These are phyloP conservation scores for Kwoniella sp. DNA, from an alignment of 768 basidiomycete genomes.

Conservation along the genomic window DNA sequence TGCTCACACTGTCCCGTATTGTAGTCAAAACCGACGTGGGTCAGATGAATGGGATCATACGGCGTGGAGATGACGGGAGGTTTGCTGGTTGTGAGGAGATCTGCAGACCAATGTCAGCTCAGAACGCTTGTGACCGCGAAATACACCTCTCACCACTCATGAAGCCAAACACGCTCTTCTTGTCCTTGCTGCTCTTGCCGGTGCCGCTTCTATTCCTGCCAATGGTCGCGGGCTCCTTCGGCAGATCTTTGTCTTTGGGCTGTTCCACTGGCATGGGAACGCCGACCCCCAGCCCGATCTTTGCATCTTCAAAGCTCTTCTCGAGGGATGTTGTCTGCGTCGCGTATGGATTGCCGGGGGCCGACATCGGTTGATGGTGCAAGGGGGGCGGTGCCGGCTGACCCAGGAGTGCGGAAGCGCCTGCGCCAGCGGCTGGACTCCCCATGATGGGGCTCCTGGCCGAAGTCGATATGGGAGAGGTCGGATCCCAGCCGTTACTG, in stretches of 20 bases:
- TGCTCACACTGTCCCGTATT: conserved; percentile 84
- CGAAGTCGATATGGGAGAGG: conserved; percentile 7
- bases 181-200: conserved; percentile 47
- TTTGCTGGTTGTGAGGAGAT: conserved; percentile 47
- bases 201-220: conserved; percentile 44
- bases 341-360: conserved; percentile 37
- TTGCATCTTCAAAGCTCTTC: conserved; percentile 35
- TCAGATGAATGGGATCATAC: conserved; percentile 97
- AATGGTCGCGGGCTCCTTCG: conserved; percentile 38
- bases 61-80: conserved; percentile 84
- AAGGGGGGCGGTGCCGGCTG: conserved; percentile 28
- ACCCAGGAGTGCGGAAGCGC: conserved; percentile 12
- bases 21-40: conserved; percentile 98
- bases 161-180: conserved; percentile 50
- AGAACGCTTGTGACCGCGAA: no score
- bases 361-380: conserved; percentile 37
- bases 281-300: conserved; percentile 33
- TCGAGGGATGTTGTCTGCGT: conserved; percentile 17
- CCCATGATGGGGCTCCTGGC: conserved; percentile 10
- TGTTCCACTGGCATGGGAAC: conserved; percentile 32
- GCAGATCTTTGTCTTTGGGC: conserved; percentile 43
- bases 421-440: neutral
- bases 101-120: conserved; percentile 13
- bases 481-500: conserved; percentile 19
- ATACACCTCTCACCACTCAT: conserved; percentile 44